These are phyloP conservation scores for Ploettnerulaceae sp. DNA, from an alignment of 2,329 filamentous ascomycete genomes.

Conservation along the genomic window DNA sequence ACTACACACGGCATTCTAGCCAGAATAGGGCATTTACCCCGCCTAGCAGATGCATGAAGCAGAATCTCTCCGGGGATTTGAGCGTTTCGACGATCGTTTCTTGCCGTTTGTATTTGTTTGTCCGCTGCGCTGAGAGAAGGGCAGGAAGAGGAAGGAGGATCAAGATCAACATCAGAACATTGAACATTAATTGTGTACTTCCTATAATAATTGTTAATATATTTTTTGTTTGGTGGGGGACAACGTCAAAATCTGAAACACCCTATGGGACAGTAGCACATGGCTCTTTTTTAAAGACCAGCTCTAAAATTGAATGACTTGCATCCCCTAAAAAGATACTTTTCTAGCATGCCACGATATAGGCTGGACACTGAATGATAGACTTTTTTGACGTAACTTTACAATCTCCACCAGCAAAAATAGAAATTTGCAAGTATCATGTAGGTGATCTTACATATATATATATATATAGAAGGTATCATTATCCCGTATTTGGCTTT, in stretches of 20 bases:
- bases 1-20: constrained; percentile 15
- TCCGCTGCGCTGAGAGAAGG: background rate
- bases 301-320: constrained; percentile 10
- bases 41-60: constrained; percentile 15
- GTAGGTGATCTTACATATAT: background rate
- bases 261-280: constrained; percentile 3
- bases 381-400: background rate
- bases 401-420: background rate
- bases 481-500: background rate
- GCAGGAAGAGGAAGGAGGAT: background rate
- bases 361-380: background rate
- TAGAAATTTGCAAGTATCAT: background rate
- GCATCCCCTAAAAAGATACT: constrained; percentile 12
- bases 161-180: background rate
- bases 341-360: constrained; percentile 2
- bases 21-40: constrained; percentile 16
- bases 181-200: background rate
- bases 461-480: no score
- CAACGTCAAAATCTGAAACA: constrained; percentile 4
- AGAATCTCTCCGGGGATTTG: constrained; percentile 10
- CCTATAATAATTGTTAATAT: constrained; percentile 2
- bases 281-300: background rate
- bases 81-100: constrained; percentile 13
- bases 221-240: constrained; percentile 2
- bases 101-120: background rate